Base-by-base conservation (phyloP, 2,329 filamentous ascomycete species). In the Cadophora sp. region DNA sequence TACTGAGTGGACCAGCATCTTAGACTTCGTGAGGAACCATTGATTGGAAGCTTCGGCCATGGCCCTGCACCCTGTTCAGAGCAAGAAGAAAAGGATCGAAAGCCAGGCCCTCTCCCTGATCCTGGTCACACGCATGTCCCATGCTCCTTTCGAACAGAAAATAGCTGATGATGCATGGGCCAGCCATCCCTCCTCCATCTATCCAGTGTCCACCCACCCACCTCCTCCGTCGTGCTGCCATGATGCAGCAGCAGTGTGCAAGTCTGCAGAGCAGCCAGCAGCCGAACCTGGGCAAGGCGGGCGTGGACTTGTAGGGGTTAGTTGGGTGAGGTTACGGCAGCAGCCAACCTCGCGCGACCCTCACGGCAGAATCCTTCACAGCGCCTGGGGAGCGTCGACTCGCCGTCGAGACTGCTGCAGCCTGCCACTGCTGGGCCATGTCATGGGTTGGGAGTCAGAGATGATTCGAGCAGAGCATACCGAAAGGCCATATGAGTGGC, bases 401-500 rank as follows among this genome's bases (percentile, higher is more conserved):
- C 48, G 24, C 36, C 39, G 7, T 7, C 7, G 36, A 39, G 36
- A 39, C 36, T 39, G 36, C 36, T 39, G 36, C 36, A 39, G 36
- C 36, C 36, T 39, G 11, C 36, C 11, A 39, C 36, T 11, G 36
- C 8, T 39, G 36, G 36, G 36, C 11, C 36, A 39, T 39, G 36
- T 39, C 36, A 39, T 39, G 36, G 36, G 36, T 39, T 13, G 6
- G 36, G 36, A 39, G 36, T 39, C 36, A 39, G 22, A 51, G 48
- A 18, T 27, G 48, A 51, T 58, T 58, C 36, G 51, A 56, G 8
- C 18, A 36, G 30, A 20, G 30, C 30, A 30, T 4, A 22, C 62
- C 63, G 30, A 60, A 48, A 58, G 48, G 55, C 56, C 55, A 43
- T 66, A 65, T 68, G 68, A 69, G 67, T 67, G 68, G 65, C 51